These are phyloP conservation scores for Eucalyptus tenuipes DNA, from an alignment of 345 rosid species.

Conservation along the genomic window DNA sequence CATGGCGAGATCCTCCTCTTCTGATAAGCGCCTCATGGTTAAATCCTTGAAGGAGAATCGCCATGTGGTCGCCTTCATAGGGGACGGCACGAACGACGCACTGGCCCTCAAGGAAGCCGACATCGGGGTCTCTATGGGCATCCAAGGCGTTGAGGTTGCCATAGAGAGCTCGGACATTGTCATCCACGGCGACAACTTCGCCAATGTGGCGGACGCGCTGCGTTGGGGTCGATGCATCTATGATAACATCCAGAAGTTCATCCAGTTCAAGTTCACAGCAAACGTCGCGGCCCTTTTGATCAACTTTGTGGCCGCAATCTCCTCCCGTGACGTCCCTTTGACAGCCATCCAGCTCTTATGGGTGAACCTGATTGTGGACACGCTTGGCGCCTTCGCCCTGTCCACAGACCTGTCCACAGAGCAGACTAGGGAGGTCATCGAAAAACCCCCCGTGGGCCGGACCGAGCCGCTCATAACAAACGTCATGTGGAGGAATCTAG, in stretches of 20 bases:
- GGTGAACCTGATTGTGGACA: constrained; percentile 56
- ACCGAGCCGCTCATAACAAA: constrained; percentile 32
- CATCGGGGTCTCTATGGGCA: not conserved
- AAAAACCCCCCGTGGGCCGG: too few species aligned
- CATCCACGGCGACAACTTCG: not conserved
- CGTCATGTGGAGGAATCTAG: constrained; percentile 18
- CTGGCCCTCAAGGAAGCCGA: not conserved
- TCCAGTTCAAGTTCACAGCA: not conserved
- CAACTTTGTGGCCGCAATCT: not conserved
- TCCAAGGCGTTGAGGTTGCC: not conserved
- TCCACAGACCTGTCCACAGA: constrained; percentile 55
- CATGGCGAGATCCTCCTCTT: constrained; percentile 74
- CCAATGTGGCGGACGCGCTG: not conserved
- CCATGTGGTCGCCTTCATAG: constrained; percentile 60
- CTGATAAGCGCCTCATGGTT: constrained; percentile 69
- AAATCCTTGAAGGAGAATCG: constrained; percentile 50
- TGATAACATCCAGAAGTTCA: not conserved
- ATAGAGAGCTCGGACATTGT: not conserved
- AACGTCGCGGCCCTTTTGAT: not conserved
- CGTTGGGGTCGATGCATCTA: not conserved
- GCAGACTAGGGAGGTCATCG: constrained; percentile 31
- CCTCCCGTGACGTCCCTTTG: not conserved
- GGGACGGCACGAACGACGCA: not conserved
- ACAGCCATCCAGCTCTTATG: not conserved
- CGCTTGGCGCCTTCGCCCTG: constrained; percentile 60